Conservation (phyloP, 2,329 filamentous ascomycete species). For the Aspergillus transmontanensis region DNA sequence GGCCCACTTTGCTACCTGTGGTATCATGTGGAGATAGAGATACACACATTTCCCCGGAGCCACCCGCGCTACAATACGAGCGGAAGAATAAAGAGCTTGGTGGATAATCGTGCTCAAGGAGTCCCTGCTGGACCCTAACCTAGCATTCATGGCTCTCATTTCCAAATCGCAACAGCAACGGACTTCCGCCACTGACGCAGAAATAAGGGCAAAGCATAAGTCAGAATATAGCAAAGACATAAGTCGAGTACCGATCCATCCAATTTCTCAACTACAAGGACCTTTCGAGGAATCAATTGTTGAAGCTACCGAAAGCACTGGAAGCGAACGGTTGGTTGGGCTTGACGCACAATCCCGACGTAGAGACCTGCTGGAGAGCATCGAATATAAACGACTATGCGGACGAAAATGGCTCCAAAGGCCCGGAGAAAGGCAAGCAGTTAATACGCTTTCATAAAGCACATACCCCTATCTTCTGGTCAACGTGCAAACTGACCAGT, state of each 20-base stretch:
- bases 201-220: slow-evolving; percentile 2
- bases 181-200: slow-evolving; percentile 10
- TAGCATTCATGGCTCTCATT: slow-evolving; percentile 14
- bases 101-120: background rate
- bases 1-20: background rate
- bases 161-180: slow-evolving; percentile 2
- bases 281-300: slow-evolving; percentile 50
- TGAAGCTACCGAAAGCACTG: slow-evolving; percentile 34
- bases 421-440: slow-evolving; percentile 59
- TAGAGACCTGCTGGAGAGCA: slow-evolving; percentile 68
- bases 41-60: background rate
- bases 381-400: slow-evolving; percentile 70
- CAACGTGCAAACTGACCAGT: slow-evolving; percentile 9
- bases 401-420: slow-evolving; percentile 75
- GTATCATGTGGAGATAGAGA: background rate
- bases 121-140: background rate
- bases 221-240: slow-evolving; percentile 8
- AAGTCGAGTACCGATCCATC: slow-evolving; percentile 37
- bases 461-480: background rate
- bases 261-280: slow-evolving; percentile 46
- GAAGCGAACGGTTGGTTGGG: slow-evolving; percentile 33
- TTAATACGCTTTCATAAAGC: background rate
- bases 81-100: background rate
- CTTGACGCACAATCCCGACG: slow-evolving; percentile 55
- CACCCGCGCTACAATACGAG: background rate